A percentile compares a stretch with the other conserved stretches of the same genome.
Evolutionary conservation across 768 basidiomycete species (phyloP).

Genomic region (Mycena capillaripes): DNA sequence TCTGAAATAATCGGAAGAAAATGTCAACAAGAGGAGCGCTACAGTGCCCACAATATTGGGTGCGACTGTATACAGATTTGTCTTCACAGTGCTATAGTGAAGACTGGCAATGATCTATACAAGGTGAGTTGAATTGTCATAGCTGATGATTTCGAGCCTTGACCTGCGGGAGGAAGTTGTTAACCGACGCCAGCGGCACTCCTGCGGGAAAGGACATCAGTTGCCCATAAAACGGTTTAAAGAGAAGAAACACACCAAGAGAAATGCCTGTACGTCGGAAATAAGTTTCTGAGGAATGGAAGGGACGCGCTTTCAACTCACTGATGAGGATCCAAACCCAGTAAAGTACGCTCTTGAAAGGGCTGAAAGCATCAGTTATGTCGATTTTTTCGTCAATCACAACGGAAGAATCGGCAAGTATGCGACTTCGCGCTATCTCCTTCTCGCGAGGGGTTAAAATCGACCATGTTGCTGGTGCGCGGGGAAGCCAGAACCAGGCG

Average conservation of each 20-base stretch:
- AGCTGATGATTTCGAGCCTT: slow-evolving; percentile 40
- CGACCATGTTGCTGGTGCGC: slow-evolving; percentile 57
- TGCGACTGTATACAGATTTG: slow-evolving; percentile 67
- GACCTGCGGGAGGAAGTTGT: slow-evolving; percentile 65
- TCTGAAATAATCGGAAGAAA: slow-evolving; percentile 66
- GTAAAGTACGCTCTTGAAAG: slow-evolving; percentile 60
- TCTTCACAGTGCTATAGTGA: slow-evolving; percentile 53
- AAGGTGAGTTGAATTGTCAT: slow-evolving; percentile 54
- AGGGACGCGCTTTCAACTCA: not conserved
- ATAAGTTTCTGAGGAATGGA: not conserved
- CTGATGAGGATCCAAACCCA: slow-evolving; percentile 65
- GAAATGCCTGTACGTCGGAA: slow-evolving; percentile 23
- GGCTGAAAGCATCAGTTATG: slow-evolving; percentile 59
- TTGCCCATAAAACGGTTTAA: not conserved
- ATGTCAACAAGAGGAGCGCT: slow-evolving; percentile 59
- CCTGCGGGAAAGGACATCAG: slow-evolving; percentile 40
- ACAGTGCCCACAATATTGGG: slow-evolving; percentile 61
- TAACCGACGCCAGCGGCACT: slow-evolving; percentile 65
- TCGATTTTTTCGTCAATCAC: slow-evolving; percentile 56
- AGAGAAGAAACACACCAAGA: slow-evolving; percentile 15
- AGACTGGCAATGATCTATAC: slow-evolving; percentile 32
- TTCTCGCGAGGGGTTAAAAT: slow-evolving; percentile 55
- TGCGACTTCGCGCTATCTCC: slow-evolving; percentile 55
- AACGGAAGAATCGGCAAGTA: slow-evolving; percentile 63
- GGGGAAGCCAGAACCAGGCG: slow-evolving; percentile 62